phyloP scores from a whole-genome alignment of 1,139 yeast genomes.

The Debaryomyces psychrophilus region DNA sequence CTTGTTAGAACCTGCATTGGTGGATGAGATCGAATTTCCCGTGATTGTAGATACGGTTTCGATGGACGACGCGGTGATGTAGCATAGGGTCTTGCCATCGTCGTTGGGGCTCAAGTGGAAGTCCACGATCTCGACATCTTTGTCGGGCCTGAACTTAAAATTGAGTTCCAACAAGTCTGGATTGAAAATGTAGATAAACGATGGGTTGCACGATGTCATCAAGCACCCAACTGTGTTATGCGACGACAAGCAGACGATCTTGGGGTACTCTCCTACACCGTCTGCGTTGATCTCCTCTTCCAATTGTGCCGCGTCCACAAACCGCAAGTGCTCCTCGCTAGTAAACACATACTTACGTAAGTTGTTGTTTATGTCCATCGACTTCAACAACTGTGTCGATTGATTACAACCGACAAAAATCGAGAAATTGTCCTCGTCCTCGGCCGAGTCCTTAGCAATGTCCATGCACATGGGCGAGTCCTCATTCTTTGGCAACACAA shows the following conservation, averaged over 20 bases:
- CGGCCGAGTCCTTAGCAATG: slow-evolving; percentile 34
- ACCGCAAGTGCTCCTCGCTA: slow-evolving; percentile 62
- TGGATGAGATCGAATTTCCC: slow-evolving; percentile 40
- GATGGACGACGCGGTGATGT: slow-evolving; percentile 56
- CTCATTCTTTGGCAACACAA: slow-evolving; percentile 60
- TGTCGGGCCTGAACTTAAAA: slow-evolving; percentile 22
- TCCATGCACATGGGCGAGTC: slow-evolving; percentile 80
- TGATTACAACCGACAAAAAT: slow-evolving; percentile 80
- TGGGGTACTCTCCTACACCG: slow-evolving; percentile 57
- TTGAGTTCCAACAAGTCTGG: slow-evolving; percentile 53
- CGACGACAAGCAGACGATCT: slow-evolving; percentile 53
- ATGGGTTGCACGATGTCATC: slow-evolving; percentile 65
- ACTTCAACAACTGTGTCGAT: slow-evolving; percentile 54
- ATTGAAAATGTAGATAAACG: slow-evolving; percentile 59
- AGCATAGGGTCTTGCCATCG: slow-evolving; percentile 58
- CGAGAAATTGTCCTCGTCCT: slow-evolving; percentile 37
- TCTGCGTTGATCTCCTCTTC: slow-evolving; percentile 37
- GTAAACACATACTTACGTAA: slow-evolving; percentile 63
- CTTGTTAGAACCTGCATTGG: slow-evolving; percentile 28
- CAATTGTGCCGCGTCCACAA: slow-evolving; percentile 61
- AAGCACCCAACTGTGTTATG: slow-evolving; percentile 62
- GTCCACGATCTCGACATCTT: slow-evolving; percentile 30
- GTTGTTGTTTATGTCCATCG: slow-evolving; percentile 68
- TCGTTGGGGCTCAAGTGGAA: slow-evolving; percentile 35
- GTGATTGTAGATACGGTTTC: slow-evolving; percentile 55